These are phyloP conservation scores for Sporisorium reilianum DNA, from an alignment of 1,284 basidiomycete species.

Conservation along the genomic window DNA sequence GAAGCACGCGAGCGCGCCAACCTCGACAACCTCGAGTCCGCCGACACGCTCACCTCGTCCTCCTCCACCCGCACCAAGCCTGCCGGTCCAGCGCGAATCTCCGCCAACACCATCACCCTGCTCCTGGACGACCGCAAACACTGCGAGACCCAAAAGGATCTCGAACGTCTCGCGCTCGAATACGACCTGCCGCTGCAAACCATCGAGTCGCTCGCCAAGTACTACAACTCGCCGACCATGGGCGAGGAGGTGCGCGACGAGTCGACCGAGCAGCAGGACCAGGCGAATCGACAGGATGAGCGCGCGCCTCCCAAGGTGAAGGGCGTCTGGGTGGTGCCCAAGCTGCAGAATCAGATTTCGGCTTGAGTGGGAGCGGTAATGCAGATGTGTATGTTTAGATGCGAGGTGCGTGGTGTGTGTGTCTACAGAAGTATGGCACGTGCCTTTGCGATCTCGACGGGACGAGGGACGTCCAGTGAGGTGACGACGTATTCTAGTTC, in stretches of 20 bases:
- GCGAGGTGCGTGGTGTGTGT: background rate
- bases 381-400: background rate
- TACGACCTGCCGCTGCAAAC: conserved; percentile 47
- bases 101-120: conserved; percentile 39
- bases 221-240: conserved; percentile 54
- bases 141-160: conserved; percentile 41
- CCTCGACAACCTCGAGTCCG: conserved; percentile 23
- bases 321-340: conserved; percentile 46
- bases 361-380: conserved; percentile 2
- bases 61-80: conserved; percentile 11
- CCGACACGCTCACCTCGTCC: conserved; percentile 1
- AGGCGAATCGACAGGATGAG: conserved; percentile 38
- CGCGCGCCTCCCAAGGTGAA: conserved; percentile 34
- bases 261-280: conserved; percentile 19
- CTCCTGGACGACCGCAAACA: conserved; percentile 54
- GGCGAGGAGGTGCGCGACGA: conserved; percentile 48
- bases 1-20: conserved; percentile 43
- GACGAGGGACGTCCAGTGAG: conserved; percentile 4
- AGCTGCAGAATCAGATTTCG: conserved; percentile 30
- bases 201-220: conserved; percentile 39
- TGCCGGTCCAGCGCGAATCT: conserved; percentile 18
- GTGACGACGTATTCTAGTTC: conserved; percentile 25
- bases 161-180: conserved; percentile 45
- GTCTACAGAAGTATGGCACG: conserved; percentile 6
- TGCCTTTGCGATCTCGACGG: conserved; percentile 1